Evolutionary conservation across 768 basidiomycete genomes (phyloP), one percentile per base, ranked within the genome.

Genomic region (Candolleomyces efflorescens): DNA sequence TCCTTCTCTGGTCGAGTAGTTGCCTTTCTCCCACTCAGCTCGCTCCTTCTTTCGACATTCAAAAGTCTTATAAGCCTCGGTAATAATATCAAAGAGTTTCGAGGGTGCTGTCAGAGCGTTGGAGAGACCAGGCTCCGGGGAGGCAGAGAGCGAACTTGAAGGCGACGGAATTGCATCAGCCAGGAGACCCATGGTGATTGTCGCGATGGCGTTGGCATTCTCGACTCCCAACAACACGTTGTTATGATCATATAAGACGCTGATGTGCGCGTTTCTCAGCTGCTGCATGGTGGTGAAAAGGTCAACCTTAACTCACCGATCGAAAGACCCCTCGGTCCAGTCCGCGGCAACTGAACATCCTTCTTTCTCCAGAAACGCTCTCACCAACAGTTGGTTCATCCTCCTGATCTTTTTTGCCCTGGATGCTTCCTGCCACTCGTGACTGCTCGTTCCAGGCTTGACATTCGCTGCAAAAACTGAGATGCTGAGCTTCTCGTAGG

Each of bases 1-100:
- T n/a, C 7, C 7, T 24, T 20, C 45, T 24, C 20, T 3, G 5
- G 50, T 3, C 3, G 48, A n/a, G 18, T 39, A 24, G 52, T 39
- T 44, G 9, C 48, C 39, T 39, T n/a, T 50, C 32, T 44, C 27
- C 54, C 24, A 58, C 32, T 41, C 17, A 4, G 44, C 13, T 47
- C 59, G 53, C 47, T 46, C 60, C 61, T 54, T 53, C 18, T 45
- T 53, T 60, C 48, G 55, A 62, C 59, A 44, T 60, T 63, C 41
- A 46, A 60, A n/a, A 37, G 38, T 46, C 20, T 51, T 48, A 44
- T 53, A 38, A 6, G 51, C 27, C 32, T 53, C 32, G 3, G 17
- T 3, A 18, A 53, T 9, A 38, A 9, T 4, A 13, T 17, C n/a
- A 3, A 12, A 9, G 18, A 53, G 36, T 5, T 27, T 17, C 20